Evolutionary conservation across 176 grass and related monocot genomes (phyloP), one percentile per base, ranked within the genome.

Genomic region (Ensete ventricosum): DNA sequence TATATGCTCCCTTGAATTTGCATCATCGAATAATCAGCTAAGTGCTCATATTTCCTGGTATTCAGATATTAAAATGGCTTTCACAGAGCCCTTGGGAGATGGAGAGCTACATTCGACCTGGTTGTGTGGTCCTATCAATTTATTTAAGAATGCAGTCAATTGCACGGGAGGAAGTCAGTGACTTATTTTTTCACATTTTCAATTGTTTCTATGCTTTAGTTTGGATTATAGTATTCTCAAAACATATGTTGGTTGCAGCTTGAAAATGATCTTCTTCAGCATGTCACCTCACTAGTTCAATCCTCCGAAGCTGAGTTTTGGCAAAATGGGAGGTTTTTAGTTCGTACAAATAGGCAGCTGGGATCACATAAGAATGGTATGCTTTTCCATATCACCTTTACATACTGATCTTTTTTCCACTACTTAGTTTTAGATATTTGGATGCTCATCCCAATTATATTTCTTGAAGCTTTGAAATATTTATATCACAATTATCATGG

Each of bases 331-430:
- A 91, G 93, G 67, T 96, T 92, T 84, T 83, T 96, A 81, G 87
- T 96, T 84, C 85, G 85, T 71, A 96, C 85, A n/a, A 84, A 90
- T 78, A 82, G 77, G 23, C 87, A 90, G 12, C 69, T 96, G 74
- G 89, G 92, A 59, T 92, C 93, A 1, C 88, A 96, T 69, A 96
- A 92, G 71, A 85, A 89, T 67, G 96, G 91, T 99, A 89, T 80
- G 50, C 50, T 24, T 34, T 60, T n/a, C 14, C 23, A 50, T 76
- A n/a, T 71, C 53, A 25, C 63, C 81, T 24, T 73, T 34, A 6
- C 62, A 8, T 23, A 8, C 22, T 80, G 4, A 13, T 62, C 17
- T 66, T 53, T 14, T 11, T 70, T 23, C 9, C 26, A 1, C n/a
- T 23, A 29, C 22, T 11, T 9, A 77, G 1, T 22, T 23, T 51